Conservation (phyloP, 164 flowering plant species). For the Liquidambar formosana region DNA sequence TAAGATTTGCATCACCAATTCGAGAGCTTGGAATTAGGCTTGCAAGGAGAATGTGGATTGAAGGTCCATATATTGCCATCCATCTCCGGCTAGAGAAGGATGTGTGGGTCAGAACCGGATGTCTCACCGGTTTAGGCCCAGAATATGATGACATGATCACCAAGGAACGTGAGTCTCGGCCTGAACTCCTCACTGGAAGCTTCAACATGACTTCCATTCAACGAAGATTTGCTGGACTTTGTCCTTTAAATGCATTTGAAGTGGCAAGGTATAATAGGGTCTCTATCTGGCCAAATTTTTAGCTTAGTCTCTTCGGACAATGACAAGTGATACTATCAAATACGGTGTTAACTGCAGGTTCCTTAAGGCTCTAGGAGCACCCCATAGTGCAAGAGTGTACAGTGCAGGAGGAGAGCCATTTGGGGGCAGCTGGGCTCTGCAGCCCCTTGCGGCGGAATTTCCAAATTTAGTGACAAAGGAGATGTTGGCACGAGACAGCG, state of each 20-base stretch:
- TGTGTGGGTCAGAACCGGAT: slow-evolving; percentile 75
- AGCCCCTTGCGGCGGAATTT: slow-evolving; percentile 48
- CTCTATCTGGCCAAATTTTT: neutral
- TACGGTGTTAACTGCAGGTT: slow-evolving; percentile 26
- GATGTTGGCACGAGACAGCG: slow-evolving; percentile 47
- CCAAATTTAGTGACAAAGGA: slow-evolving; percentile 61
- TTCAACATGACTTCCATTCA: slow-evolving; percentile 41
- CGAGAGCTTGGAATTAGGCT: slow-evolving; percentile 54
- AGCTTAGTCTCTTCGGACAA: too few species aligned
- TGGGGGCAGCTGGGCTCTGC: slow-evolving; percentile 56
- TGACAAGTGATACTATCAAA: neutral
- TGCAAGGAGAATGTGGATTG: slow-evolving; percentile 72
- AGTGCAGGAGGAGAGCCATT: slow-evolving; percentile 68
- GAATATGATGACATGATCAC: slow-evolving; percentile 31
- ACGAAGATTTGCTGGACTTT: slow-evolving; percentile 52
- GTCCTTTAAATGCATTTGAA: slow-evolving; percentile 58
- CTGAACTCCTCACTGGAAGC: slow-evolving; percentile 47
- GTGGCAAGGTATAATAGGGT: slow-evolving; percentile 43
- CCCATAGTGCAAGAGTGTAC: slow-evolving; percentile 50
- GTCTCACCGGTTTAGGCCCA: slow-evolving; percentile 53
- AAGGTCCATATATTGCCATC: slow-evolving; percentile 76
- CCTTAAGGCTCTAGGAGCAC: slow-evolving; percentile 74
- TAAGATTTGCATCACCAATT: slow-evolving; percentile 65
- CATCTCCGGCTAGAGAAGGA: slow-evolving; percentile 78
- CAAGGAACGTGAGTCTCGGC: slow-evolving; percentile 26